A percentile compares a stretch with the other conserved stretches of the same genome.
These are phyloP conservation scores for Gossypium armourianum DNA, from an alignment of 441 rosid species.

Conservation along the genomic window DNA sequence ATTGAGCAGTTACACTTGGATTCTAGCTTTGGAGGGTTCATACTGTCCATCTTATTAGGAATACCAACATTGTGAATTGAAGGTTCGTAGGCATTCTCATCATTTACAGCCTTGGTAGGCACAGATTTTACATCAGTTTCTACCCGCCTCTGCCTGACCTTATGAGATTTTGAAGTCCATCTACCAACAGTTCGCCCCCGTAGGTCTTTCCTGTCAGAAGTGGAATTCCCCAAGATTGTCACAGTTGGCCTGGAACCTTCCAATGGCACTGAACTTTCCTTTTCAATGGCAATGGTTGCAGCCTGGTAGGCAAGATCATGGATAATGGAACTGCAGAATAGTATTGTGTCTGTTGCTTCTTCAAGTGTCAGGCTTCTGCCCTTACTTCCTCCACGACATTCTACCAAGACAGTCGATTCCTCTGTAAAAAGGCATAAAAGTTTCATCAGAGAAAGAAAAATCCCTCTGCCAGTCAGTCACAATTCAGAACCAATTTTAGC, in stretches of 20 bases:
- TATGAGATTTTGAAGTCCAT: slow-evolving; percentile 41
- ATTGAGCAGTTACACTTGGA: slow-evolving; percentile 94
- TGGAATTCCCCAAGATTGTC: slow-evolving; percentile 57
- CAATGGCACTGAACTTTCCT: slow-evolving; percentile 34
- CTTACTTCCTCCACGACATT: slow-evolving; percentile 45
- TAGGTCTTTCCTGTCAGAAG: slow-evolving; percentile 38
- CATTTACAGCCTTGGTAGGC: slow-evolving; percentile 40
- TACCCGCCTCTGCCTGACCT: slow-evolving; percentile 40
- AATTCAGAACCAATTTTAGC: slow-evolving; percentile 16
- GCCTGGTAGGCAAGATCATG: slow-evolving; percentile 77
- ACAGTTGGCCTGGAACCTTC: slow-evolving; percentile 61
- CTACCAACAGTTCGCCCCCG: slow-evolving; percentile 41
- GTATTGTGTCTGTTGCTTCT: slow-evolving; percentile 87
- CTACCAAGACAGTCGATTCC: slow-evolving; percentile 50
- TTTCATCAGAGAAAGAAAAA: slow-evolving; percentile 21
- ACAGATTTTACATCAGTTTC: slow-evolving; percentile 41
- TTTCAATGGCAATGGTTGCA: slow-evolving; percentile 65
- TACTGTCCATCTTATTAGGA: slow-evolving; percentile 46
- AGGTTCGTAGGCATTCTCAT: slow-evolving; percentile 58
- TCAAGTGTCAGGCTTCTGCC: slow-evolving; percentile 82
- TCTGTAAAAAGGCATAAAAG: slow-evolving; percentile 37
- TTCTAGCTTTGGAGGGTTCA: slow-evolving; percentile 78
- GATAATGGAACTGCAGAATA: slow-evolving; percentile 88
- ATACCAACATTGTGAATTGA: slow-evolving; percentile 47
- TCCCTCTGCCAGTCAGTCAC: background rate